phyloP scores from a whole-genome alignment of 331 rosid species.

The Pyracantha coccinea region DNA sequence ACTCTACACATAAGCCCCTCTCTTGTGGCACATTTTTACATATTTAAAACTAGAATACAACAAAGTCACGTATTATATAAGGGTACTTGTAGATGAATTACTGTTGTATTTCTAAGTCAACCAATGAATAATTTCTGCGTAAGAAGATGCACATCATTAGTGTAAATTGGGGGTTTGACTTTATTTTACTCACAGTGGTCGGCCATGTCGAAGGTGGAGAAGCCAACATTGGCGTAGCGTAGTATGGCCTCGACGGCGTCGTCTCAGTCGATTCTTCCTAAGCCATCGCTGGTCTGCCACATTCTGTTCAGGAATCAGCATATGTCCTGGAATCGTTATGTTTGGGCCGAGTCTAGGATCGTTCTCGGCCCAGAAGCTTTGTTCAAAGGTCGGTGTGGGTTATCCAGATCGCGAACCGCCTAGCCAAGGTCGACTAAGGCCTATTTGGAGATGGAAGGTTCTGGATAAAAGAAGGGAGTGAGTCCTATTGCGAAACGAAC shows the following conservation, averaged over 20 bases:
- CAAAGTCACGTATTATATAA: background rate
- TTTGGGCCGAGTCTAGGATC: no score
- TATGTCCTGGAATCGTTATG: slow-evolving; percentile 27
- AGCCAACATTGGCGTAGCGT: slow-evolving; percentile 75
- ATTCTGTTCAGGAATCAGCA: slow-evolving; percentile 76
- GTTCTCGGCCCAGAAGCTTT: slow-evolving; percentile 37
- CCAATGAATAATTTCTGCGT: background rate
- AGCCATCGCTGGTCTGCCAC: slow-evolving; percentile 91
- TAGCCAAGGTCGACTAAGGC: no score
- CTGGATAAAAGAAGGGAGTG: no score
- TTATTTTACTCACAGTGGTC: slow-evolving; percentile 56
- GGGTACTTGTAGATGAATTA: background rate
- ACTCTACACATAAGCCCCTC: background rate
- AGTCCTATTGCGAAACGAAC: no score
- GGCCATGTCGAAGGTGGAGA: slow-evolving; percentile 91
- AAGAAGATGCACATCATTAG: background rate
- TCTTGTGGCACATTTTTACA: background rate
- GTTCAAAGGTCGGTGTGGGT: no score
- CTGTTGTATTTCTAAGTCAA: no score
- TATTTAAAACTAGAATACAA: no score
- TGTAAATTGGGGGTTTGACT: background rate
- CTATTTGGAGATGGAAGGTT: no score
- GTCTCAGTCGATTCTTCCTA: slow-evolving; percentile 81
- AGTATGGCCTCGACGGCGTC: slow-evolving; percentile 86
- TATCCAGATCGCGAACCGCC: no score